Conservation (phyloP, 805 yeast genomes). For the Wickerhamomyces bovis region DNA sequence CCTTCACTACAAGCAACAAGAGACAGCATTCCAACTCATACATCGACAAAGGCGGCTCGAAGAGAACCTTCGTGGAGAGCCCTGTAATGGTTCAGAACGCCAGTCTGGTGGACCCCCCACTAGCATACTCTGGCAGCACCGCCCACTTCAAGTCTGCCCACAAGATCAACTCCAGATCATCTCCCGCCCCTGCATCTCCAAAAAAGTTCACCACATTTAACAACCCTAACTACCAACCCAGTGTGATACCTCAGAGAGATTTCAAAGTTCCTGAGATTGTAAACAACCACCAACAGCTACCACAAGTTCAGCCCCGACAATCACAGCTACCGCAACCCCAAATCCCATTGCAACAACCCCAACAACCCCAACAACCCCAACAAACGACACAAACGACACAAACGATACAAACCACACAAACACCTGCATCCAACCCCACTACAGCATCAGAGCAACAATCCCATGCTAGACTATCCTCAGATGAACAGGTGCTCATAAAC, state of each 20-base stretch:
- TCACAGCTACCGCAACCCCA: slow-evolving; percentile 2
- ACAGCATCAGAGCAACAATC: slow-evolving; percentile 2
- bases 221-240: slow-evolving; percentile 1
- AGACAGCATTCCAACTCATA: slow-evolving; percentile 20
- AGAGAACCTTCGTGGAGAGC: slow-evolving; percentile 12
- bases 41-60: slow-evolving; percentile 10
- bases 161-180: not conserved
- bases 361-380: not conserved
- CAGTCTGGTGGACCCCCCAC: not conserved
- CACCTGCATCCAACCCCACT: not conserved
- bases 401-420: not conserved
- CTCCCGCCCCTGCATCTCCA: not conserved
- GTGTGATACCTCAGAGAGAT: not conserved
- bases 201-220: slow-evolving; percentile 1
- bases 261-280: not conserved
- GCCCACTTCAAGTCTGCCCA: not conserved
- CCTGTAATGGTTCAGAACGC: not conserved
- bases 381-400: not conserved
- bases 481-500: slow-evolving; percentile 60
- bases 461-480: slow-evolving; percentile 34
- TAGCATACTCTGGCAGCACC: not conserved
- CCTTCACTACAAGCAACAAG: slow-evolving; percentile 11
- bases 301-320: not conserved
- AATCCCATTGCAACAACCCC: not conserved
- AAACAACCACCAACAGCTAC: slow-evolving; percentile 2